phyloP scores from a whole-genome alignment of 345 rosid genomes.

The Moricandia moricandioides region DNA sequence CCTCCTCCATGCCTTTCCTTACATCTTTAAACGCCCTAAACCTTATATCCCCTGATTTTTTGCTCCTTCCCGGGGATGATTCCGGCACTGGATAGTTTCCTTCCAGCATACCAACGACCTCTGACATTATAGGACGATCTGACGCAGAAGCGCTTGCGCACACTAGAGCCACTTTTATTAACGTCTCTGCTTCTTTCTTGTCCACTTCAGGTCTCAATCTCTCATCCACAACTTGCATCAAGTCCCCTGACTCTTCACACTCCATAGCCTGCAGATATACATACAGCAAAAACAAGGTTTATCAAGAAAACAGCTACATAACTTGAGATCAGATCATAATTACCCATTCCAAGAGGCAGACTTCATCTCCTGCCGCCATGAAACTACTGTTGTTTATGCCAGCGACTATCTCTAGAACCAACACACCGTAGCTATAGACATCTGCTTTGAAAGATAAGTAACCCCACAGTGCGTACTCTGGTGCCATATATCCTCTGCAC shows the following conservation, averaged over 20 bases:
- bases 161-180: conserved; percentile 50
- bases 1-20: conserved; percentile 28
- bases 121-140: conserved; percentile 56
- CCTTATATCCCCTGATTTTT: conserved; percentile 40
- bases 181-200: conserved; percentile 38
- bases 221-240: conserved; percentile 48
- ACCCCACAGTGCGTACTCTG: conserved; percentile 69
- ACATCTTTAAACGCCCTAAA: conserved; percentile 50
- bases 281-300: not conserved
- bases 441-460: conserved; percentile 58
- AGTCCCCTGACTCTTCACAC: conserved; percentile 39
- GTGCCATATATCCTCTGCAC: conserved; percentile 61
- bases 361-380: conserved; percentile 36
- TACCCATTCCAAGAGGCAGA: conserved; percentile 63
- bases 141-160: conserved; percentile 52
- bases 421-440: conserved; percentile 62
- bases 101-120: conserved; percentile 54
- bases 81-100: conserved; percentile 44
- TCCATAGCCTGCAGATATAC: conserved; percentile 42
- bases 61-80: conserved; percentile 31
- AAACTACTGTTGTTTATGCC: conserved; percentile 51
- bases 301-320: not conserved
- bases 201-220: conserved; percentile 41
- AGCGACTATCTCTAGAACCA: conserved; percentile 52
- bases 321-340: conserved; percentile 1